phyloP scores from a whole-genome alignment of 2,329 filamentous ascomycete genomes.

The Arthroderma uncinatum region DNA sequence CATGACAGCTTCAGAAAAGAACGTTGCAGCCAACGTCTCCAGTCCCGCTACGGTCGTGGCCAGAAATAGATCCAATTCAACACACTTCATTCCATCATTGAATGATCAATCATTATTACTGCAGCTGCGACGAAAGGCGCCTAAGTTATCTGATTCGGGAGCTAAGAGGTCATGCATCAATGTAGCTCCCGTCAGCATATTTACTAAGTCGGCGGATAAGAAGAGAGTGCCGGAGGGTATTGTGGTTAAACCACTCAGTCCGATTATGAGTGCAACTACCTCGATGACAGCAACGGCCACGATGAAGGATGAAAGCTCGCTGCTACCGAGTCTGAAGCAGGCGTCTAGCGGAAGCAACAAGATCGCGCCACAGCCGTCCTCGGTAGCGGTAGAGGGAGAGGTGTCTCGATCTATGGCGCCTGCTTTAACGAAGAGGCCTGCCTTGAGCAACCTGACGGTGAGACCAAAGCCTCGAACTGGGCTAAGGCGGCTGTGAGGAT shows the following conservation, averaged over 20 bases:
- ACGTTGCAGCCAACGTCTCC: constrained; percentile 30
- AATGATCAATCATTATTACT: background rate
- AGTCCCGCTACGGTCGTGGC: background rate
- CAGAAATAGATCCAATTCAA: constrained; percentile 3
- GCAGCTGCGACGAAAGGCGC: constrained; percentile 8
- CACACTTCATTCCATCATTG: background rate
- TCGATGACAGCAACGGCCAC: background rate
- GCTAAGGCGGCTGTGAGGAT: constrained; percentile 7
- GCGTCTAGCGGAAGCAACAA: background rate
- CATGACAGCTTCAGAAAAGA: constrained; percentile 31
- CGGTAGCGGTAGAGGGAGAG: background rate
- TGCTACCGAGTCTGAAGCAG: background rate
- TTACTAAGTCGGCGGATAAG: background rate
- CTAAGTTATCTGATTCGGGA: constrained; percentile 7
- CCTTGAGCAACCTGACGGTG: background rate
- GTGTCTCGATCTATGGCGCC: background rate
- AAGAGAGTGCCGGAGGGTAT: background rate
- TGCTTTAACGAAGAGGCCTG: background rate
- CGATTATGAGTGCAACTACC: background rate
- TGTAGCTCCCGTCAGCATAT: background rate
- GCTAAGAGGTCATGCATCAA: background rate
- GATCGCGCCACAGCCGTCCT: background rate
- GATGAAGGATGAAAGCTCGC: background rate
- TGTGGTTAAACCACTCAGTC: background rate
- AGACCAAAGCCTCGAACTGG: constrained; percentile 10